Conservation (phyloP, 805 yeast species). For the Komagataella pastoris region DNA sequence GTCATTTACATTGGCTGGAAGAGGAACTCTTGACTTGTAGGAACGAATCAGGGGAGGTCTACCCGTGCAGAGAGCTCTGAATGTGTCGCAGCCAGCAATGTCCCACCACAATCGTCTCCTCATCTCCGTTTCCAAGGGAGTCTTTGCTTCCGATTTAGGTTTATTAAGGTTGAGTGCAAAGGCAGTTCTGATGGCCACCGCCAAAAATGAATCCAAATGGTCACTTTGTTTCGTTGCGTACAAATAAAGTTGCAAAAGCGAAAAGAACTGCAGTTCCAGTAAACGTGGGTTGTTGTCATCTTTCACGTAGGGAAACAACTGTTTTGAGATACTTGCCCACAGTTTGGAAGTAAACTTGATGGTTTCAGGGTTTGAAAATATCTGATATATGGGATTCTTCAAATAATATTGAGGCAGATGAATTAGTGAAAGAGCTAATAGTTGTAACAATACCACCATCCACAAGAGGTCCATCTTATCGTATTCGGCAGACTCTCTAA, state of each 20-base stretch:
- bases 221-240: not conserved
- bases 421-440: not conserved
- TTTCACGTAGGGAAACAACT: not conserved
- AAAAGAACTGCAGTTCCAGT: not conserved
- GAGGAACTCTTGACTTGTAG: constrained; percentile 14
- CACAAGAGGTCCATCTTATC: not conserved
- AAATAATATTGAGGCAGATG: not conserved
- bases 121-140: constrained; percentile 10
- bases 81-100: constrained; percentile 10
- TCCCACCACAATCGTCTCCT: constrained; percentile 17
- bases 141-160: not conserved
- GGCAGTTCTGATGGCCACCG: constrained; percentile 4
- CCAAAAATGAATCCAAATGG: constrained; percentile 4
- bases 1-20: constrained; percentile 19
- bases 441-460: not conserved
- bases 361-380: not conserved
- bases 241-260: constrained; percentile 4
- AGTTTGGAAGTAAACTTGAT: not conserved
- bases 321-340: not conserved
- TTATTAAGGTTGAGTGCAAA: constrained; percentile 5
- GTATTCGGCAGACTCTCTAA: not conserved
- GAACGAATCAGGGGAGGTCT: constrained; percentile 8
- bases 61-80: constrained; percentile 3
- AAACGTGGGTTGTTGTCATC: not conserved
- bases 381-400: not conserved